These are phyloP conservation scores for Hortaea sp. DNA, from an alignment of 2,329 filamentous ascomycete species.

Conservation along the genomic window DNA sequence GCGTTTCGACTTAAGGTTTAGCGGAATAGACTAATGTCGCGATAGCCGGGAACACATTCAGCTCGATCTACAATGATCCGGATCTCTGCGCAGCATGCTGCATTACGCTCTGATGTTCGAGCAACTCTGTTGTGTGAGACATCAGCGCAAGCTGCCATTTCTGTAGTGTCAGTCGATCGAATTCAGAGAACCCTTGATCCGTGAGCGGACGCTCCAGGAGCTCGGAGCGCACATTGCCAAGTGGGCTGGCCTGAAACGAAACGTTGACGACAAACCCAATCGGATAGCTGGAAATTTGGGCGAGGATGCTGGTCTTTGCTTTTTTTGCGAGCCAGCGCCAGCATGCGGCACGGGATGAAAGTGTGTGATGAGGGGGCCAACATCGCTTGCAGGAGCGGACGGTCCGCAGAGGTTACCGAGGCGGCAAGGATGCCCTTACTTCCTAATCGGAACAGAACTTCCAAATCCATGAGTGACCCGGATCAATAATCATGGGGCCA, in stretches of 20 bases:
- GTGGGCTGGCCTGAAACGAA: conserved; percentile 4
- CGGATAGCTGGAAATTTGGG: neutral
- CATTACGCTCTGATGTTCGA: neutral
- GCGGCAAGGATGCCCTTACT: conserved; percentile 10
- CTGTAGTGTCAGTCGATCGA: too few species aligned
- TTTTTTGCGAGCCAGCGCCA: conserved; percentile 1
- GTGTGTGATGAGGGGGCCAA: conserved; percentile 8
- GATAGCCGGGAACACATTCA: too few species aligned
- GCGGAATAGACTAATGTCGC: neutral
- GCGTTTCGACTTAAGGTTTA: neutral
- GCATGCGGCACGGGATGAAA: conserved; percentile 5
- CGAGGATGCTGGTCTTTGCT: neutral
- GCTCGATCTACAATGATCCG: too few species aligned
- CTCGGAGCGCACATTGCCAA: neutral
- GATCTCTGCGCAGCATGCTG: neutral
- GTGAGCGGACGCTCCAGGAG: conserved; percentile 1
- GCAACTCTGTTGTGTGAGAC: neutral
- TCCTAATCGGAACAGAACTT: conserved; percentile 11
- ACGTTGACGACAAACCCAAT: neutral
- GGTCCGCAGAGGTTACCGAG: neutral
- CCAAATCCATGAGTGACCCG: conserved; percentile 7
- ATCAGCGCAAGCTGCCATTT: neutral
- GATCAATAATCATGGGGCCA: too few species aligned
- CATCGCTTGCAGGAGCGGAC: conserved; percentile 7
- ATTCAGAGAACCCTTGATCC: conserved; percentile 2